Percentiles rank a stretch among this genome's conserved stretches.
Evolutionary conservation across 768 basidiomycete species (phyloP).

Genomic region (Candolleomyces efflorescens): DNA sequence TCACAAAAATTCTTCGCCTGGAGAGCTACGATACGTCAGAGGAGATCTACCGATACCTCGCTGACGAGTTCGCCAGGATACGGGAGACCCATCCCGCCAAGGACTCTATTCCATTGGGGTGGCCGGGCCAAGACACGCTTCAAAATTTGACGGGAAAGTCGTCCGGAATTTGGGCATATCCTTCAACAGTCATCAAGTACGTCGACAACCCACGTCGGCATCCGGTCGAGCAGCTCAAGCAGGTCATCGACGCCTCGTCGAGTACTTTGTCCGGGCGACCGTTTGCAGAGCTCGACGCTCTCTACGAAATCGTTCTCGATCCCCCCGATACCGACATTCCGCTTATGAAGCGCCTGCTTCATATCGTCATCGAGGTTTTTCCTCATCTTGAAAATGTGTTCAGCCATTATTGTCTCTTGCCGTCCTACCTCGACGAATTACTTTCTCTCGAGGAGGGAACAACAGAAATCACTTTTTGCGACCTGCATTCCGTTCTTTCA

Average conservation of each 20-base stretch:
- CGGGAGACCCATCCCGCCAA: not conserved
- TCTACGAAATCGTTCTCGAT: not conserved
- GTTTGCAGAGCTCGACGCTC: not conserved
- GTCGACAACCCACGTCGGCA: conserved; percentile 3
- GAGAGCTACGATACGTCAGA: not conserved
- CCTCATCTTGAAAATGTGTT: no score
- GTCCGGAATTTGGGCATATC: conserved; percentile 5
- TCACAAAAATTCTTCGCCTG: not conserved
- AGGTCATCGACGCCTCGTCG: not conserved
- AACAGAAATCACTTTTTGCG: not conserved
- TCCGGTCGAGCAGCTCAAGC: not conserved
- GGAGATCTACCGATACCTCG: not conserved
- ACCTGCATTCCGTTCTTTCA: not conserved
- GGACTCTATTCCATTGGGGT: not conserved
- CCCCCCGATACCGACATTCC: not conserved
- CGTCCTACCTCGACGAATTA: not conserved
- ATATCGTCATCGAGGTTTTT: no score
- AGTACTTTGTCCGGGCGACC: not conserved
- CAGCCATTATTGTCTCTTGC: not conserved
- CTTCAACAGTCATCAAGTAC: conserved; percentile 3
- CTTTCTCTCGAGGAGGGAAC: not conserved
- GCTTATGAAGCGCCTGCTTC: not conserved
- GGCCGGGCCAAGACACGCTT: conserved; percentile 4
- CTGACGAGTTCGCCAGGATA: not conserved
- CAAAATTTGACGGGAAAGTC: not conserved